Evolutionary conservation across 139 green algal genomes (phyloP), one percentile per base, ranked within the genome.

Genomic region (Closterium sp.): DNA sequence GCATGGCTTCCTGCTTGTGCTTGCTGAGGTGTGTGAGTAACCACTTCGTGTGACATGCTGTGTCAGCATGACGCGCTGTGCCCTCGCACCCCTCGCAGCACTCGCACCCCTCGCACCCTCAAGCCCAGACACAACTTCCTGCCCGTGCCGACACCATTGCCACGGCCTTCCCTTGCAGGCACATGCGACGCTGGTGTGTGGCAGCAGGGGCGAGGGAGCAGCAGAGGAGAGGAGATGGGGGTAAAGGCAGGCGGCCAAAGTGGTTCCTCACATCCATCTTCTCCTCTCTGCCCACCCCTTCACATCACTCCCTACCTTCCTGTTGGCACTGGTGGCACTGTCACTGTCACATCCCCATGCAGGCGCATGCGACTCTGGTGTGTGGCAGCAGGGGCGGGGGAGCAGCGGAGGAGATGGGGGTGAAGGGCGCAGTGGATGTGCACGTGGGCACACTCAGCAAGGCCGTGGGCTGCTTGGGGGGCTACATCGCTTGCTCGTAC

Each of bases 341-440:
- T 9, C 38, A 17, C 13, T 50, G n/a, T n/a, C n/a, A n/a, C n/a
- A n/a, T n/a, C n/a, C n/a, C n/a, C 38, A 50, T 50, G 38, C 38
- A 99, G n/a, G 98, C 98, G 28, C 98, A 99, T 93, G 98, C 97
- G 1, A 99, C 97, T 0, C 96, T 99, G 50, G 97, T 99, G 87
- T 97, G 95, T 86, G 97, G 98, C 1, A 86, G 95, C 10, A 94
- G 31, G 28, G 98, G 97, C 0, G 96, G 93, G 0, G 97, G 97
- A n/a, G 96, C 95, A 2, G 95, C 95, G 2, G 96, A 97, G 27
- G 87, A 90, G 79, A 38, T 93, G 42, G 96, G 95, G 1, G 91
- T 97, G 22, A 73, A 79, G 28, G 70, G 10, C 38, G 86, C 97
- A 31, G 97, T 99, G 22, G 97, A 99, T 91, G 28, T 99, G 4